Percentiles rank a stretch among this genome's conserved stretches.
Conservation (phyloP, 164 flowering plant genomes). For the Cinnamomum chago region DNA sequence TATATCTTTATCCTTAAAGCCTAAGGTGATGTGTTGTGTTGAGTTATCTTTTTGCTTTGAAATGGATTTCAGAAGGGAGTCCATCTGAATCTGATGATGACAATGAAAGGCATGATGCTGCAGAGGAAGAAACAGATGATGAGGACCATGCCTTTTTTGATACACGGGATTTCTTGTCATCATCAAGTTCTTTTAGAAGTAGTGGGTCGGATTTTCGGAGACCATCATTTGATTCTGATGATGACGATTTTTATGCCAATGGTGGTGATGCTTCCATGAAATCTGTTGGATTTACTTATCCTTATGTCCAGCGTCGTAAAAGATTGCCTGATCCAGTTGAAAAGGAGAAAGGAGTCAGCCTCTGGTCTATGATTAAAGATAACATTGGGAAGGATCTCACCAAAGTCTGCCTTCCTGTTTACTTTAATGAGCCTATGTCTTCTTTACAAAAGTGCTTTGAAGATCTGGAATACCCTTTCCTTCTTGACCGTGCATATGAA, state of each 20-base stretch:
- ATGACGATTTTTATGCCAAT: constrained; percentile 41
- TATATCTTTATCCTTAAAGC: neutral
- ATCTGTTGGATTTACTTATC: constrained; percentile 55
- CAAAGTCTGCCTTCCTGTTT: constrained; percentile 92
- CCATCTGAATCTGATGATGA: constrained; percentile 85
- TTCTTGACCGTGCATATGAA: constrained; percentile 83
- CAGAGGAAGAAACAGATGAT: constrained; percentile 86
- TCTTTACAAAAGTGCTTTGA: constrained; percentile 92
- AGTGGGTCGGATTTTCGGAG: constrained; percentile 65
- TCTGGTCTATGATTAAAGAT: constrained; percentile 96
- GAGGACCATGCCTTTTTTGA: constrained; percentile 87
- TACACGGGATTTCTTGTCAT: constrained; percentile 84
- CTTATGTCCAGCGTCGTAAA: constrained; percentile 73
- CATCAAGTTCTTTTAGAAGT: constrained; percentile 89
- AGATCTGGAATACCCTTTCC: constrained; percentile 93
- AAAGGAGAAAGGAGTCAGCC: constrained; percentile 90
- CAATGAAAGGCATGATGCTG: constrained; percentile 81
- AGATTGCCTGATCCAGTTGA: constrained; percentile 90
- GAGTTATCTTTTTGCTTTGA: neutral
- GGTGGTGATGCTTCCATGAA: constrained; percentile 55
- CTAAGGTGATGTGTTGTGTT: neutral
- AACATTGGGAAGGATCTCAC: constrained; percentile 91
- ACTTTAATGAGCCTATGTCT: constrained; percentile 89
- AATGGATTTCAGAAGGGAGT: constrained; percentile 53
- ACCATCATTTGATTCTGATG: constrained; percentile 79